Evolutionary conservation across 805 yeast genomes (phyloP), one percentile per base, ranked within the genome.

Genomic region (Candida chauliodis): DNA sequence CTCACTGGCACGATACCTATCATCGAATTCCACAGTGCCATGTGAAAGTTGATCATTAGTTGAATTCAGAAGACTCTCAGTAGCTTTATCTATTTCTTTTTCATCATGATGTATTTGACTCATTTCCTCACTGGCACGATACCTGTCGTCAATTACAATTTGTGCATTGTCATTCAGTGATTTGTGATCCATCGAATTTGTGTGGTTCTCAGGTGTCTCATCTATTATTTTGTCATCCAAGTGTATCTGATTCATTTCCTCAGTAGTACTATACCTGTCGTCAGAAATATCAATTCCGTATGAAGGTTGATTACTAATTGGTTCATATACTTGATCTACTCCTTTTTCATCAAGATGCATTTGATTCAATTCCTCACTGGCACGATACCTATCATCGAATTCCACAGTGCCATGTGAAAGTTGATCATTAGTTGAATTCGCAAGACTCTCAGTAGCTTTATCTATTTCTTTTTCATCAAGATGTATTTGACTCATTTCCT

Each of bases 141-240:
- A 9, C 18, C 19, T 29, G 5, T 29, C 32, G 8, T 19, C 34
- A n/a, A n/a, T n/a, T n/a, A n/a, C n/a, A n/a, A n/a, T n/a, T n/a
- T n/a, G n/a, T n/a, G n/a, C n/a, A n/a, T n/a, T n/a, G n/a, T n/a
- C n/a, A n/a, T n/a, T n/a, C n/a, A n/a, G n/a, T n/a, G n/a, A n/a
- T n/a, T n/a, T n/a, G n/a, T n/a, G n/a, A n/a, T n/a, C n/a, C n/a
- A n/a, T n/a, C n/a, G n/a, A n/a, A n/a, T n/a, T n/a, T n/a, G n/a
- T n/a, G n/a, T n/a, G n/a, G n/a, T n/a, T n/a, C n/a, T n/a, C n/a
- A n/a, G n/a, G n/a, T n/a, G n/a, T n/a, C n/a, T n/a, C n/a, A n/a
- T n/a, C n/a, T n/a, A n/a, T 15, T 48, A 55, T 42, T 48, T 53
- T 10, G 61, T 57, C 60, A 11, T 17, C 5, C 24, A 25, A 5